These are phyloP conservation scores for Geotrichum ghanense DNA, from an alignment of 805 yeast genomes.

Conservation along the genomic window DNA sequence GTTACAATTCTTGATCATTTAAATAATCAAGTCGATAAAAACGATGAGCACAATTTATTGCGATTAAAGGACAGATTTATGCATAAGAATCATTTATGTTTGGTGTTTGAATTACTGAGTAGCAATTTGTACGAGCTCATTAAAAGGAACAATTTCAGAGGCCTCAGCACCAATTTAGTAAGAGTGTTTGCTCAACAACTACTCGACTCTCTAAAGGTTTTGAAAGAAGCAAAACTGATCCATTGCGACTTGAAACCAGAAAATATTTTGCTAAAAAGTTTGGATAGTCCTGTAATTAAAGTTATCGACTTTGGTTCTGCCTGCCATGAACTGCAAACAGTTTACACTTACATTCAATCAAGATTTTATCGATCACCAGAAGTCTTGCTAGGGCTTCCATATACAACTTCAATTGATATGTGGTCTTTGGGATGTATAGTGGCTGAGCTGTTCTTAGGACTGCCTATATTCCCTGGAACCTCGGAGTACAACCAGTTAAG, in stretches of 20 bases:
- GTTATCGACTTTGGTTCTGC: slow-evolving; percentile 96
- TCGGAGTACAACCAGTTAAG: slow-evolving; percentile 85
- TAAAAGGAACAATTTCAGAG: slow-evolving; percentile 89
- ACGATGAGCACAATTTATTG: slow-evolving; percentile 63
- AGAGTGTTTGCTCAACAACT: slow-evolving; percentile 70
- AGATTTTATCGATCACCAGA: slow-evolving; percentile 93
- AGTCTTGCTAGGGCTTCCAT: slow-evolving; percentile 82
- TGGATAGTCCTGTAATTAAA: slow-evolving; percentile 78
- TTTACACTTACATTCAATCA: slow-evolving; percentile 86
- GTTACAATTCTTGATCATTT: slow-evolving; percentile 76
- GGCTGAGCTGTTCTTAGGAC: slow-evolving; percentile 80
- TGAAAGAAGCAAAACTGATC: slow-evolving; percentile 74
- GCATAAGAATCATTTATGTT: slow-evolving; percentile 85
- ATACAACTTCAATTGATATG: slow-evolving; percentile 87
- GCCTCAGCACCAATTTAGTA: slow-evolving; percentile 69
- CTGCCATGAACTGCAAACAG: slow-evolving; percentile 80
- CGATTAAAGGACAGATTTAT: slow-evolving; percentile 77
- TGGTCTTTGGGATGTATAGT: slow-evolving; percentile 95
- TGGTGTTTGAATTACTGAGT: slow-evolving; percentile 82
- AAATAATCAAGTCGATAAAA: slow-evolving; percentile 58
- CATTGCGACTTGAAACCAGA: slow-evolving; percentile 98
- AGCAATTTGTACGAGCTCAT: slow-evolving; percentile 83
- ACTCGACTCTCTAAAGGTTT: slow-evolving; percentile 64
- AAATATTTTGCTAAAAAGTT: slow-evolving; percentile 68
- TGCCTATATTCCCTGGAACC: slow-evolving; percentile 90